phyloP scores from a whole-genome alignment of 75 land plant species.

The Chamaecyparis obtusa region DNA sequence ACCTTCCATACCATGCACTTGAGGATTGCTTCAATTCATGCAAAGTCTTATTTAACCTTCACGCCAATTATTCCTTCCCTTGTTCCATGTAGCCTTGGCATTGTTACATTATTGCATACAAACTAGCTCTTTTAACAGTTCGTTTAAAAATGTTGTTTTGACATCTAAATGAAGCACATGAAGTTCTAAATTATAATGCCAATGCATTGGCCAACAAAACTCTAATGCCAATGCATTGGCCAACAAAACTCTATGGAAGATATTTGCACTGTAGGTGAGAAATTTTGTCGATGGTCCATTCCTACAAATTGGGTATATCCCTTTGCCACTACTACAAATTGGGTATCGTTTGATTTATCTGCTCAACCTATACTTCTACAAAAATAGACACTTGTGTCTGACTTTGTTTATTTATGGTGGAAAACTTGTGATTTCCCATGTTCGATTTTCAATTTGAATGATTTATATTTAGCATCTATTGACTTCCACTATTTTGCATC shows the following conservation, averaged over 20 bases:
- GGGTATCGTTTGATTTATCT: neutral
- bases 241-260: too few relatives aligned
- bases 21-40: too few relatives aligned
- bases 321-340: too few relatives aligned
- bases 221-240: too few relatives aligned
- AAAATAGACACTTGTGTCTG: neutral
- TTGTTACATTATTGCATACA: neutral
- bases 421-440: neutral
- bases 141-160: neutral
- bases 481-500: neutral
- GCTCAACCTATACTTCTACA: neutral
- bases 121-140: neutral
- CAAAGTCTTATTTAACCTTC: too few relatives aligned
- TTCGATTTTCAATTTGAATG: neutral
- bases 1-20: neutral
- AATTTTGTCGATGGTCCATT: too few relatives aligned
- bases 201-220: too few relatives aligned
- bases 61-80: too few relatives aligned
- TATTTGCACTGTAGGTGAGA: too few relatives aligned
- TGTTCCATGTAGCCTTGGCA: neutral
- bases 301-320: too few relatives aligned
- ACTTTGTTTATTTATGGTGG: neutral
- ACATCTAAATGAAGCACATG: too few relatives aligned
- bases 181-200: too few relatives aligned
- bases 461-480: constrained; percentile 5